A percentile compares a stretch with the other conserved stretches of the same genome.
phyloP scores from a whole-genome alignment of 179 eudicot species.

The Carnegiea gigantea region DNA sequence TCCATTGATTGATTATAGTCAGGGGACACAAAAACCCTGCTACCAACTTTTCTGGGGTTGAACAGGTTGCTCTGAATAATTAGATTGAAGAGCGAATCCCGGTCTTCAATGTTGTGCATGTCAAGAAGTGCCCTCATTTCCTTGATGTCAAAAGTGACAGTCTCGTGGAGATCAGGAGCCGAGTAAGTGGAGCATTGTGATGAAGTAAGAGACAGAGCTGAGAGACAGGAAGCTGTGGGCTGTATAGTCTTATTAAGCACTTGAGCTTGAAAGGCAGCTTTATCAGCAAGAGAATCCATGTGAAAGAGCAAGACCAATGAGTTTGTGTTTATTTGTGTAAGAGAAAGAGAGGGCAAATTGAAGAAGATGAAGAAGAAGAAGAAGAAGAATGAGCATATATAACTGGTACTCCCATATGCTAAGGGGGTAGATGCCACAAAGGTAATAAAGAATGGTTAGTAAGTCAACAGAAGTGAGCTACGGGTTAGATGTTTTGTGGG shows the following conservation, averaged over 20 bases:
- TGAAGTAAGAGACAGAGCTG: slow-evolving; percentile 19
- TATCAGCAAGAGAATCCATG: slow-evolving; percentile 11
- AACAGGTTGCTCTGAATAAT: slow-evolving; percentile 55
- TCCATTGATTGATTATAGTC: slow-evolving; percentile 84
- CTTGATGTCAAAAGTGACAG: slow-evolving; percentile 41
- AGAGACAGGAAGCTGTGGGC: neutral
- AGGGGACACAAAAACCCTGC: slow-evolving; percentile 53
- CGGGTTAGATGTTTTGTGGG: neutral
- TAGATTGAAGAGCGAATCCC: slow-evolving; percentile 64
- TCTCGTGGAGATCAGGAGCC: slow-evolving; percentile 52
- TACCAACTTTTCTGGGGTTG: slow-evolving; percentile 57
- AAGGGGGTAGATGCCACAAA: neutral
- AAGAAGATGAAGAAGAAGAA: neutral
- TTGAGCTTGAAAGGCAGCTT: neutral
- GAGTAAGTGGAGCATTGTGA: slow-evolving; percentile 54
- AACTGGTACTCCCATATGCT: neutral
- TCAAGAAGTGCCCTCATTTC: slow-evolving; percentile 62
- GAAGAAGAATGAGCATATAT: neutral
- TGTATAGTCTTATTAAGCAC: neutral
- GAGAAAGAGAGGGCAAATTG: neutral
- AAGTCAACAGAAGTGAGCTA: neutral
- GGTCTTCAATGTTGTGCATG: slow-evolving; percentile 63
- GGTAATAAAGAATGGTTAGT: neutral
- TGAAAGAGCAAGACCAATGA: neutral
- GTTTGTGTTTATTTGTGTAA: neutral